Evolutionary conservation across 2,329 filamentous ascomycete species (phyloP).

Genomic region (Elsinoe necatrix): DNA sequence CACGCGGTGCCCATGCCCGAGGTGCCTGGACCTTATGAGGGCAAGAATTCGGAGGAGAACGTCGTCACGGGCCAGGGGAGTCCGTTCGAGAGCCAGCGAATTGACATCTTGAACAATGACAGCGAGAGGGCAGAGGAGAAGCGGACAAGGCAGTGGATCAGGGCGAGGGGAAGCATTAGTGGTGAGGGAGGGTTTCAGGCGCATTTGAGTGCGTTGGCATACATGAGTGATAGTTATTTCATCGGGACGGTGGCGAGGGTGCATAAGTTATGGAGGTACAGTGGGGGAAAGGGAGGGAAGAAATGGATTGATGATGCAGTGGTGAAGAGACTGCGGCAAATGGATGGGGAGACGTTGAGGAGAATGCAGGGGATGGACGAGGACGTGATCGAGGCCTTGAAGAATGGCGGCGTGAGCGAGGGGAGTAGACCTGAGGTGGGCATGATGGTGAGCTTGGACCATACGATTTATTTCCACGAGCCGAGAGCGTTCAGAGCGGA

Average conservation of each 20-base stretch:
- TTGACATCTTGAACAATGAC: conserved; percentile 49
- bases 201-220: conserved; percentile 80
- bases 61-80: conserved; percentile 30
- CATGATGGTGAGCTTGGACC: conserved; percentile 81
- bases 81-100: conserved; percentile 51
- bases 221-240: conserved; percentile 71
- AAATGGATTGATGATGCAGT: conserved; percentile 33
- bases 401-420: conserved; percentile 41
- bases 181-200: conserved; percentile 65
- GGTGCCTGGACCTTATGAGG: conserved; percentile 36
- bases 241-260: conserved; percentile 79
- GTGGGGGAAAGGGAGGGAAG: conserved; percentile 17
- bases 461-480: conserved; percentile 51
- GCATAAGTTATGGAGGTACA: conserved; percentile 58
- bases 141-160: conserved; percentile 60
- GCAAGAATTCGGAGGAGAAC: conserved; percentile 30
- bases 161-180: conserved; percentile 65
- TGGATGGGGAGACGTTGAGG: conserved; percentile 37
- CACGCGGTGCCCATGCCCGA: conserved; percentile 54
- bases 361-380: conserved; percentile 38
- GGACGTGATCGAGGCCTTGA: conserved; percentile 46
- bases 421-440: conserved; percentile 54
- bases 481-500: conserved; percentile 44
- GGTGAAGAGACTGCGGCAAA: conserved; percentile 37
- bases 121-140: conserved; percentile 53